Evolutionary conservation across 192 early-diverging fungal genomes (phyloP).

Genomic region (Haplosporangium gracile): DNA sequence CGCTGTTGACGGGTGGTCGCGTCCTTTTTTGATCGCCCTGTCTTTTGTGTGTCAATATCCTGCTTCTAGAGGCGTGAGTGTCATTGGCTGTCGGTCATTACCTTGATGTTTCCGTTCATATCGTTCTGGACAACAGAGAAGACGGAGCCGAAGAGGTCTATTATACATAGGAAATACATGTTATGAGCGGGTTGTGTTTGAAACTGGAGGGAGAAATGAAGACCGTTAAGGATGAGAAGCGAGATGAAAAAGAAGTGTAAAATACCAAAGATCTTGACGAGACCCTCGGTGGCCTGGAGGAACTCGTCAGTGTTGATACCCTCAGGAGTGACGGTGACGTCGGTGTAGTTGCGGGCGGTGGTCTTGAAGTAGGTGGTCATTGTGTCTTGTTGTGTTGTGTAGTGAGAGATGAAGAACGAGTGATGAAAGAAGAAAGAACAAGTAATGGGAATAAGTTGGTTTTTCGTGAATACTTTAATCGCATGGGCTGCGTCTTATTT

Average conservation of each 20-base stretch:
- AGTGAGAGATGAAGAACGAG: slow-evolving; percentile 14
- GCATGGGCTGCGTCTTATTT: background rate
- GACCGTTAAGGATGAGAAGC: slow-evolving; percentile 8
- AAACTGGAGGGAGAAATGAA: background rate
- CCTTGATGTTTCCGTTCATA: slow-evolving; percentile 92
- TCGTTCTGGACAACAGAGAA: slow-evolving; percentile 92
- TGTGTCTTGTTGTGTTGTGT: background rate
- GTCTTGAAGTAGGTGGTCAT: slow-evolving; percentile 73
- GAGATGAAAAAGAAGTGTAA: slow-evolving; percentile 2
- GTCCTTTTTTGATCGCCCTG: background rate
- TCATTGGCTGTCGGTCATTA: slow-evolving; percentile 38
- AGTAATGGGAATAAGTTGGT: background rate
- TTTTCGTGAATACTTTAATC: slow-evolving; percentile 9
- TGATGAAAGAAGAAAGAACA: background rate
- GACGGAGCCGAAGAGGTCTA: slow-evolving; percentile 79
- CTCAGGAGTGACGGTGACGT: slow-evolving; percentile 71
- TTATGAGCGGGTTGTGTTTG: background rate
- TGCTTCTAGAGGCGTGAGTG: background rate
- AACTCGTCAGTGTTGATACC: slow-evolving; percentile 84
- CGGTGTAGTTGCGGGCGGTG: slow-evolving; percentile 72
- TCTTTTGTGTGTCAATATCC: background rate
- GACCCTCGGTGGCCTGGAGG: slow-evolving; percentile 81
- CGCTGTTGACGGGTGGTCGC: background rate
- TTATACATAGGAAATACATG: background rate
- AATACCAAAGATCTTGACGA: slow-evolving; percentile 83